These are phyloP conservation scores for Candida labiduridarum DNA, from an alignment of 1,139 yeast genomes.

Conservation along the genomic window DNA sequence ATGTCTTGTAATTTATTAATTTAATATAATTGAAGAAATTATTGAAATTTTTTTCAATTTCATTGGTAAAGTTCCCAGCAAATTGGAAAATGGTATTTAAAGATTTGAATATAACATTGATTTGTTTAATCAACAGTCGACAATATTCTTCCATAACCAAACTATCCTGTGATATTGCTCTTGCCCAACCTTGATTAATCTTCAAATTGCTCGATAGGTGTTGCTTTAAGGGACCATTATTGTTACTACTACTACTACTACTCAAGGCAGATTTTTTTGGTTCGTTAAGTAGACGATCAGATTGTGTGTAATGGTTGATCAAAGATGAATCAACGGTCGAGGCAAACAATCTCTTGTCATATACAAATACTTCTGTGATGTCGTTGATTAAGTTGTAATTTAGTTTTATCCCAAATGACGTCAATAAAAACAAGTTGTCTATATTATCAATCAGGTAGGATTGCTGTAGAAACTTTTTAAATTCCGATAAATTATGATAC, in stretches of 20 bases:
- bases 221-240: conserved; percentile 17
- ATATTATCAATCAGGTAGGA: conserved; percentile 33
- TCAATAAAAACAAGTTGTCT: conserved; percentile 57
- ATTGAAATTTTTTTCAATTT: conserved; percentile 55
- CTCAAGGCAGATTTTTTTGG: conserved; percentile 11
- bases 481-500: conserved; percentile 43
- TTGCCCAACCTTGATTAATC: conserved; percentile 31
- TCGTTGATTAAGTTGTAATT: conserved; percentile 53
- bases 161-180: conserved; percentile 24
- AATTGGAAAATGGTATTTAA: conserved; percentile 61
- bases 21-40: conserved; percentile 50
- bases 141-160: conserved; percentile 22
- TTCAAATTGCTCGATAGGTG: conserved; percentile 26
- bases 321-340: conserved; percentile 12
- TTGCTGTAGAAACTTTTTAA: conserved; percentile 42
- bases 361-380: conserved; percentile 55
- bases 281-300: neutral
- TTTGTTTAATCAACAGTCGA: conserved; percentile 25
- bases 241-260: conserved; percentile 1
- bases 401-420: conserved; percentile 66
- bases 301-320: conserved; percentile 3
- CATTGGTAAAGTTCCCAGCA: conserved; percentile 51
- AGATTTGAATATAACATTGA: conserved; percentile 51
- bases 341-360: conserved; percentile 57
- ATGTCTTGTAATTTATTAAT: conserved; percentile 48